Conservation (phyloP, 768 basidiomycete species). For the Leucocoprinus sp. region DNA sequence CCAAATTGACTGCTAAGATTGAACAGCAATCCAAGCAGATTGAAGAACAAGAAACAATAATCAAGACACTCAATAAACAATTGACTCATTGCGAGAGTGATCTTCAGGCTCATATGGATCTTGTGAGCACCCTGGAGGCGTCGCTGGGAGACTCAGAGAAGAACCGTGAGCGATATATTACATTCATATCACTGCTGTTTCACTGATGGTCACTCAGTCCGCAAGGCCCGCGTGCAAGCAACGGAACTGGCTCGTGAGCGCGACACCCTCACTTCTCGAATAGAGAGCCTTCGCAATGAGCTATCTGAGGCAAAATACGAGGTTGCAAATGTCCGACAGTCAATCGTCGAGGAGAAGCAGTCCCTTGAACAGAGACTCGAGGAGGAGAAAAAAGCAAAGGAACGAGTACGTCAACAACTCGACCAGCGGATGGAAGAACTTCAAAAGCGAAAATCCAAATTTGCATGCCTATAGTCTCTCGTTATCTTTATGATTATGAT, state of each 20-base stretch:
- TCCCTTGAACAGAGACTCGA: constrained; percentile 75
- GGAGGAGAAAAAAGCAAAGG: constrained; percentile 84
- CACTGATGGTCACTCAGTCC: constrained; percentile 40
- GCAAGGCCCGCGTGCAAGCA: constrained; percentile 91
- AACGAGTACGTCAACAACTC: constrained; percentile 79
- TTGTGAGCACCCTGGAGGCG: constrained; percentile 75
- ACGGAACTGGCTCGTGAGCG: constrained; percentile 84
- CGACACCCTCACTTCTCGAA: constrained; percentile 59
- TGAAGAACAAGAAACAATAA: constrained; percentile 84
- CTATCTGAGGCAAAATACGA: constrained; percentile 74
- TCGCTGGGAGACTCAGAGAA: constrained; percentile 90
- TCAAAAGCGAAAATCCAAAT: constrained; percentile 82
- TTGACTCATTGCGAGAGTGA: constrained; percentile 89
- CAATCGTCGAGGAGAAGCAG: constrained; percentile 84
- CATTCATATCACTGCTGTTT: constrained; percentile 4
- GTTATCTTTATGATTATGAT: constrained; percentile 9
- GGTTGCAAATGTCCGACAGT: constrained; percentile 65
- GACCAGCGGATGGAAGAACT: constrained; percentile 86
- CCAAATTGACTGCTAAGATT: constrained; percentile 48
- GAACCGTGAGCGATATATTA: constrained; percentile 58
- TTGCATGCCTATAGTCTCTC: constrained; percentile 66
- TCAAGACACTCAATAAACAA: constrained; percentile 91
- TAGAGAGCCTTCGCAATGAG: constrained; percentile 63
- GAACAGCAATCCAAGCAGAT: constrained; percentile 71
- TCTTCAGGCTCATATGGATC: constrained; percentile 85